Conservation (phyloP, 495 filamentous ascomycete genomes). For the Baudoinia panamericana region DNA sequence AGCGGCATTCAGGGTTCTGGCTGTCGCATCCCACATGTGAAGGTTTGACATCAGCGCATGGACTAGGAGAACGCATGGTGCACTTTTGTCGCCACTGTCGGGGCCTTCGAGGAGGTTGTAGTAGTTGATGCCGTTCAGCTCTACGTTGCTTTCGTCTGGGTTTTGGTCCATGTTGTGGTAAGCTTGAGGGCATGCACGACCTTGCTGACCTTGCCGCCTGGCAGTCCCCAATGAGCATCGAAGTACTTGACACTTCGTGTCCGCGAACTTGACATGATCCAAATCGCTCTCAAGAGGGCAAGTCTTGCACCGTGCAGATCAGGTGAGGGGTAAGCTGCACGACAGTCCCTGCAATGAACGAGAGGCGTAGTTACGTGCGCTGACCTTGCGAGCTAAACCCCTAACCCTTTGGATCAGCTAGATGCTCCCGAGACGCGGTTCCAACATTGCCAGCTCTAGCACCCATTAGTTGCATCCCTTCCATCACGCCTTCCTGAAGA, state of each 20-base stretch:
- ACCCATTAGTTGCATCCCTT: conserved; percentile 37
- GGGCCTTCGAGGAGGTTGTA: conserved; percentile 10
- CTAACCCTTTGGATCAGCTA: no score
- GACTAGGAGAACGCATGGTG: conserved; percentile 11
- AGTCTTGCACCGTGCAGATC: neutral
- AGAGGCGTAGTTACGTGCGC: neutral
- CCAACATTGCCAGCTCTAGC: neutral
- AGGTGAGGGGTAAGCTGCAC: neutral
- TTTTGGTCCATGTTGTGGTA: conserved; percentile 3
- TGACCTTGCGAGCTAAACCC: neutral
- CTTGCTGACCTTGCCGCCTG: neutral
- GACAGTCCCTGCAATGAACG: neutral
- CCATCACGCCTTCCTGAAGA: conserved; percentile 50
- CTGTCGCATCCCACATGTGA: conserved; percentile 17
- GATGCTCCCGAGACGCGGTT: neutral
- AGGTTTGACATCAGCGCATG: conserved; percentile 17
- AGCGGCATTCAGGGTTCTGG: conserved; percentile 1
- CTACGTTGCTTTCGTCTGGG: conserved; percentile 6
- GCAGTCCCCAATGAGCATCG: neutral
- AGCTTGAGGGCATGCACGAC: neutral
- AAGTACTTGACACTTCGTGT: neutral
- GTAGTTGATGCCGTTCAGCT: conserved; percentile 19
- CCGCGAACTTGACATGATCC: neutral
- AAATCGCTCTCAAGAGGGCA: neutral
- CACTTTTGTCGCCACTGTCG: neutral